A percentile compares a stretch with the other conserved stretches of the same genome.
Evolutionary conservation across 73 alveolate genomes (phyloP).

Genomic region (Blepharisma stoltei): DNA sequence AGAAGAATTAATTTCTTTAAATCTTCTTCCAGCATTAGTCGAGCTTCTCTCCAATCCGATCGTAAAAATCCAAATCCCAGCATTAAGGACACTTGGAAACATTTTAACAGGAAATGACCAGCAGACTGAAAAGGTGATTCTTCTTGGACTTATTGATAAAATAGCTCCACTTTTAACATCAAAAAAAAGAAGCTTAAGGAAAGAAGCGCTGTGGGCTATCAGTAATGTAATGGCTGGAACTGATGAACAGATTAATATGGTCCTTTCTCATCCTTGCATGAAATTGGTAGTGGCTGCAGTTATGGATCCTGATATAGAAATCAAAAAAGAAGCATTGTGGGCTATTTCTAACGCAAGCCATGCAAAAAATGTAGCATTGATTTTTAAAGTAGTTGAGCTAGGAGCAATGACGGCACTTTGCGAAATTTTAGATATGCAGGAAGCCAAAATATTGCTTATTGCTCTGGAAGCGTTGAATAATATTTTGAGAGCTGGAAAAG

Average conservation of each 20-base stretch:
- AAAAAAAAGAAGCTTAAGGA: constrained; percentile 75
- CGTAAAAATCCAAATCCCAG: constrained; percentile 65
- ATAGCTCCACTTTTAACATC: constrained; percentile 64
- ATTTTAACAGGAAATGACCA: constrained; percentile 86
- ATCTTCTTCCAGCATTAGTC: constrained; percentile 67
- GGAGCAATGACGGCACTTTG: constrained; percentile 69
- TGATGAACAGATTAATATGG: constrained; percentile 65
- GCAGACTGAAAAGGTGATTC: constrained; percentile 78
- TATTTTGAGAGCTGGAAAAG: constrained; percentile 70
- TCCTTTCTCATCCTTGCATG: constrained; percentile 59
- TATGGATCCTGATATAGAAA: constrained; percentile 66
- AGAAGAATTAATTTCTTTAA: constrained; percentile 76
- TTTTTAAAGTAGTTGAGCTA: constrained; percentile 60
- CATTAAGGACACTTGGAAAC: constrained; percentile 93
- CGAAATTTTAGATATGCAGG: constrained; percentile 52
- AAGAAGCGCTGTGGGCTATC: constrained; percentile 93
- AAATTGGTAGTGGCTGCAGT: constrained; percentile 58
- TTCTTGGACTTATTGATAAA: constrained; percentile 70
- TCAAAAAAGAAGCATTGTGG: constrained; percentile 90
- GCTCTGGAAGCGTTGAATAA: constrained; percentile 83
- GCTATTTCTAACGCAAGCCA: constrained; percentile 87
- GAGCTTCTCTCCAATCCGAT: constrained; percentile 63
- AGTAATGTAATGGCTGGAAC: constrained; percentile 95
- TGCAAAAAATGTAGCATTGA: constrained; percentile 57
- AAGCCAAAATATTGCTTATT: constrained; percentile 73